Conservation (phyloP, 78 protist genomes). For the Dictyostelium brefeldianum region DNA sequence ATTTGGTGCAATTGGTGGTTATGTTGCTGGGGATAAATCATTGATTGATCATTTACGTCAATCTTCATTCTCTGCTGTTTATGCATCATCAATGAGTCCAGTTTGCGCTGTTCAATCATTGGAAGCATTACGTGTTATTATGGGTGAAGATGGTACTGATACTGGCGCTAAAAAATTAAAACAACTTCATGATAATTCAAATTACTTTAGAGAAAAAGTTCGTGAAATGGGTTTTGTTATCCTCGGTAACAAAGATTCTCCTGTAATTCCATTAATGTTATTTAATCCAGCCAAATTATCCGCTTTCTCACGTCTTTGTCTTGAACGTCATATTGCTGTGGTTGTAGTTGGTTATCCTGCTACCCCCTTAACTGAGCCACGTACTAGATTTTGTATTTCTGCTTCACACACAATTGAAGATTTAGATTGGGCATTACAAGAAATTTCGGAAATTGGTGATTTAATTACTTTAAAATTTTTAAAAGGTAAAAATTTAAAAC, state of each 20-base stretch:
- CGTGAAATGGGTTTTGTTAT: conserved; percentile 87
- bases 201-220: conserved; percentile 85
- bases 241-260: conserved; percentile 94
- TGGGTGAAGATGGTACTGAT: conserved; percentile 86
- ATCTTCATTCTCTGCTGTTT: conserved; percentile 49
- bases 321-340: conserved; percentile 93
- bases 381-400: conserved; percentile 98
- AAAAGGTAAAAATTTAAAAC: conserved; percentile 7
- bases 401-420: conserved; percentile 96
- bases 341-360: conserved; percentile 99
- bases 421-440: conserved; percentile 84
- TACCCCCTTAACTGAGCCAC: conserved; percentile 92
- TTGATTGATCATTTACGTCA: conserved; percentile 77
- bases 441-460: conserved; percentile 82
- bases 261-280: conserved; percentile 98
- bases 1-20: conserved; percentile 98
- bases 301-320: conserved; percentile 87
- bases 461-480: not conserved
- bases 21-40: conserved; percentile 88
- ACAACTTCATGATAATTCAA: conserved; percentile 88
- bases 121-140: conserved; percentile 46
- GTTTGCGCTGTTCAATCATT: conserved; percentile 87
- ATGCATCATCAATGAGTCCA: conserved; percentile 92
- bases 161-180: conserved; percentile 68
- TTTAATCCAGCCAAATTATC: conserved; percentile 95